Percentiles rank a stretch among this genome's conserved stretches.
Conservation (phyloP, 2,329 filamentous ascomycete genomes). For the Pyrenophora seminiperda region DNA sequence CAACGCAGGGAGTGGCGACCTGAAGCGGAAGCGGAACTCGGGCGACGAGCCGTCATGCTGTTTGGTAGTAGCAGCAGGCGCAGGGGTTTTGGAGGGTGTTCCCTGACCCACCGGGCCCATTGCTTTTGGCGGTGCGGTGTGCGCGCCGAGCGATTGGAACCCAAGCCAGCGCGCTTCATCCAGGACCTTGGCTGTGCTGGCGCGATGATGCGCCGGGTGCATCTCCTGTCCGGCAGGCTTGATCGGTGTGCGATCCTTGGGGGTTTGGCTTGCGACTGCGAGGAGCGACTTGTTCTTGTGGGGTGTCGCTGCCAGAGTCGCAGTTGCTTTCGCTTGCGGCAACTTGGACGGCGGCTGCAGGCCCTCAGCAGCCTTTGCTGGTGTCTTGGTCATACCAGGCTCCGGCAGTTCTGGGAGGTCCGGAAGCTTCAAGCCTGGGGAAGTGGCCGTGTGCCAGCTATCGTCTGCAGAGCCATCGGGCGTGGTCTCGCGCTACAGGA, state of each 20-base stretch:
- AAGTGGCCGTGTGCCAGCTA: conserved; percentile 39
- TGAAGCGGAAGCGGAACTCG: conserved; percentile 69
- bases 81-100: conserved; percentile 67
- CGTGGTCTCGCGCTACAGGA: conserved; percentile 35
- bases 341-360: conserved; percentile 31
- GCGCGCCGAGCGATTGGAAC: conserved; percentile 70
- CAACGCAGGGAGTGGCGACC: conserved; percentile 62
- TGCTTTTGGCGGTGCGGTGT: conserved; percentile 54
- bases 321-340: conserved; percentile 18
- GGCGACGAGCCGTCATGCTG: conserved; percentile 55
- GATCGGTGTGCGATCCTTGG: conserved; percentile 66
- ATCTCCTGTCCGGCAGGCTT: conserved; percentile 80
- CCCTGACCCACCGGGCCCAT: conserved; percentile 54
- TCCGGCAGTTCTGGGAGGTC: conserved; percentile 27
- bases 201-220: conserved; percentile 84
- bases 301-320: conserved; percentile 54
- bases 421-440: conserved; percentile 29
- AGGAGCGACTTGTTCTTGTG: conserved; percentile 42
- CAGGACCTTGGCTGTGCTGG: conserved; percentile 72
- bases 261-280: conserved; percentile 48
- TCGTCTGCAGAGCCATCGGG: conserved; percentile 22
- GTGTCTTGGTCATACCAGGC: conserved; percentile 27
- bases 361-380: conserved; percentile 26
- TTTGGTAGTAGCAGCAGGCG: conserved; percentile 27
- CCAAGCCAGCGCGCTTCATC: conserved; percentile 83